A percentile compares a stretch with the other conserved stretches of the same genome.
phyloP scores from a whole-genome alignment of 1,139 yeast genomes.

The Kurtzmaniella quercitrusa region DNA sequence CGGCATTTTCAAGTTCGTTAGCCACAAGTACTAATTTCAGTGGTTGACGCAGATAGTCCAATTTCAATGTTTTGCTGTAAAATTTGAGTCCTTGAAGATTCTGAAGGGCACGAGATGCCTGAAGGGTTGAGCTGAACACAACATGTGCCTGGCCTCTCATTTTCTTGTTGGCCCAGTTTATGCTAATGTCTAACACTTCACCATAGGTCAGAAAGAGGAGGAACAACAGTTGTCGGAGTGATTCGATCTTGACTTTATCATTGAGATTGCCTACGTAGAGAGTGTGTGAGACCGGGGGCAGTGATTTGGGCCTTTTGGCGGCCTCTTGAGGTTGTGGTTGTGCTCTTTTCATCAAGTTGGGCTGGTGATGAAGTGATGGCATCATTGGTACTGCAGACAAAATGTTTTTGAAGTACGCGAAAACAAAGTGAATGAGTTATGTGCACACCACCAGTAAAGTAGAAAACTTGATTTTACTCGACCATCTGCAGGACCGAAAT shows the following conservation, averaged over 20 bases:
- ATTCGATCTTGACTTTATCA: conserved; percentile 49
- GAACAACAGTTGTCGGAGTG: conserved; percentile 54
- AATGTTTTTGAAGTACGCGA: no score
- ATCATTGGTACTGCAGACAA: no score
- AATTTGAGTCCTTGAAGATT: conserved; percentile 46
- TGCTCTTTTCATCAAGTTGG: background rate
- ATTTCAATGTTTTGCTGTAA: conserved; percentile 53
- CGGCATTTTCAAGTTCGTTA: background rate
- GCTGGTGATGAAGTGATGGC: background rate
- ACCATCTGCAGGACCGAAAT: no score
- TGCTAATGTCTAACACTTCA: conserved; percentile 55
- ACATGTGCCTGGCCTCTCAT: conserved; percentile 81
- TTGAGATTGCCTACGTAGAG: conserved; percentile 64
- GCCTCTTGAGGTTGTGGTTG: background rate
- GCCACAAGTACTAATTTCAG: conserved; percentile 3
- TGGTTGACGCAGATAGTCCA: conserved; percentile 41
- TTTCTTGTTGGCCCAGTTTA: conserved; percentile 34
- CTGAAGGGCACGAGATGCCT: conserved; percentile 52
- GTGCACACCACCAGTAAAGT: no score
- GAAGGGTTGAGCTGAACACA: conserved; percentile 44
- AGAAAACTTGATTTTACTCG: no score
- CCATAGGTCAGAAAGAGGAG: conserved; percentile 66
- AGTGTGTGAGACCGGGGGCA: conserved; percentile 36
- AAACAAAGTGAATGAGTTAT: no score
- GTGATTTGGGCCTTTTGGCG: background rate